These are phyloP conservation scores for Raddia distichophylla DNA, from an alignment of 176 grass and related monocot species.

Conservation along the genomic window DNA sequence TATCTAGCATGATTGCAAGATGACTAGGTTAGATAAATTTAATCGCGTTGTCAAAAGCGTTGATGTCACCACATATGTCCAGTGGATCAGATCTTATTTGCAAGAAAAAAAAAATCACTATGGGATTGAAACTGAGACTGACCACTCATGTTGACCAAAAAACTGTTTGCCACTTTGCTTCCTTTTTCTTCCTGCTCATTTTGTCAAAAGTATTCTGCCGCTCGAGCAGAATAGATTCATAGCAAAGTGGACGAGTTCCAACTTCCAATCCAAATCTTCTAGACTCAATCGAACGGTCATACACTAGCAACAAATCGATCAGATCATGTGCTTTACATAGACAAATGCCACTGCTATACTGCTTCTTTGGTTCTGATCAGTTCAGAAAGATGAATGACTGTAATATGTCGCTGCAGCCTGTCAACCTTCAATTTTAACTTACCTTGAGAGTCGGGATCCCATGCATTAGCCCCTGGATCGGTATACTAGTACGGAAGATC, in stretches of 20 bases:
- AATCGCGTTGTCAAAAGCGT: background rate
- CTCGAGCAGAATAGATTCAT: background rate
- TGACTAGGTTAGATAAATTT: background rate
- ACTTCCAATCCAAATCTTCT: background rate
- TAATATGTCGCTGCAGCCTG: background rate
- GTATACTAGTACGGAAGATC: too few relatives aligned
- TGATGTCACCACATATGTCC: background rate
- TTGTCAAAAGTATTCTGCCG: constrained; percentile 7
- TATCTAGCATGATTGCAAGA: background rate
- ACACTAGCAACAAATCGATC: background rate
- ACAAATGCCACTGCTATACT: background rate
- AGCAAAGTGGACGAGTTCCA: background rate
- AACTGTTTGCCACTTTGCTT: background rate
- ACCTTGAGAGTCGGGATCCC: too few relatives aligned
- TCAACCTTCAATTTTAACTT: too few relatives aligned
- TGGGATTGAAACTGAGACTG: background rate
- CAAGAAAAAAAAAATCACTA: background rate
- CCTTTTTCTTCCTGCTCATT: background rate
- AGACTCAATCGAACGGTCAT: background rate
- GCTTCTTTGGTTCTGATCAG: background rate
- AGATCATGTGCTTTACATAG: background rate
- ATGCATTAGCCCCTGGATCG: too few relatives aligned
- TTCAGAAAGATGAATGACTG: background rate
- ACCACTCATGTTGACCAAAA: constrained; percentile 1
- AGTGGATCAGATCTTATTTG: background rate